phyloP scores from a whole-genome alignment of 1,139 yeast genomes.

The Suhomyces guaymorum region DNA sequence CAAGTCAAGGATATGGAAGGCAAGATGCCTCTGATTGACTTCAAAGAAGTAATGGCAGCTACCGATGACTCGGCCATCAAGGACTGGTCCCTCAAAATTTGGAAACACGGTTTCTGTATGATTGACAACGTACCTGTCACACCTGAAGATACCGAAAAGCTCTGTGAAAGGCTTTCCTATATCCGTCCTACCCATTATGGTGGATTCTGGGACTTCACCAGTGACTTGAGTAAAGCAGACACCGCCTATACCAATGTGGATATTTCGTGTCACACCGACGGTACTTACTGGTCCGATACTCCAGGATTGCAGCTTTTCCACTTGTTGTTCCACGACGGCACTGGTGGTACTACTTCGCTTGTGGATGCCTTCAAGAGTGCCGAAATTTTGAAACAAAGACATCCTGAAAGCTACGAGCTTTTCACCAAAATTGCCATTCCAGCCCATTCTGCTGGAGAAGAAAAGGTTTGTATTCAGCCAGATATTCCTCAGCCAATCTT shows the following conservation, averaged over 20 bases:
- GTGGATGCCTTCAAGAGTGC: constrained; percentile 74
- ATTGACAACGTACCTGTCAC: constrained; percentile 63
- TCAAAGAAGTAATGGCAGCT: constrained; percentile 45
- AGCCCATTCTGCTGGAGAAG: constrained; percentile 82
- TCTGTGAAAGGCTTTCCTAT: constrained; percentile 62
- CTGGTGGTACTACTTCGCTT: constrained; percentile 72
- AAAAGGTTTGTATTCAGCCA: constrained; percentile 64
- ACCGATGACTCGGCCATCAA: constrained; percentile 46
- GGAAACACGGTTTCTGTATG: constrained; percentile 63
- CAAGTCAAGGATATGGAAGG: constrained; percentile 44
- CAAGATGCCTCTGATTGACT: constrained; percentile 56
- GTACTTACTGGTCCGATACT: constrained; percentile 77
- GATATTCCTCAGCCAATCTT: constrained; percentile 62
- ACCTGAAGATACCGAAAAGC: constrained; percentile 60
- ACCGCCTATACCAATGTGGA: constrained; percentile 75
- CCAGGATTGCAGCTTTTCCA: constrained; percentile 78
- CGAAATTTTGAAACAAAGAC: constrained; percentile 41
- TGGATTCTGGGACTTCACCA: constrained; percentile 80
- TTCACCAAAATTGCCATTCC: constrained; percentile 57
- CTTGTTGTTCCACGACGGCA: constrained; percentile 62
- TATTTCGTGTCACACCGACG: constrained; percentile 71
- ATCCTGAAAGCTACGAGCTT: constrained; percentile 58
- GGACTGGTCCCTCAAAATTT: constrained; percentile 62
- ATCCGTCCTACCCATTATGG: constrained; percentile 77
- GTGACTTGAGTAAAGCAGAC: constrained; percentile 69